Conservation (phyloP, 1,139 yeast genomes). For the Pichia sp. region DNA sequence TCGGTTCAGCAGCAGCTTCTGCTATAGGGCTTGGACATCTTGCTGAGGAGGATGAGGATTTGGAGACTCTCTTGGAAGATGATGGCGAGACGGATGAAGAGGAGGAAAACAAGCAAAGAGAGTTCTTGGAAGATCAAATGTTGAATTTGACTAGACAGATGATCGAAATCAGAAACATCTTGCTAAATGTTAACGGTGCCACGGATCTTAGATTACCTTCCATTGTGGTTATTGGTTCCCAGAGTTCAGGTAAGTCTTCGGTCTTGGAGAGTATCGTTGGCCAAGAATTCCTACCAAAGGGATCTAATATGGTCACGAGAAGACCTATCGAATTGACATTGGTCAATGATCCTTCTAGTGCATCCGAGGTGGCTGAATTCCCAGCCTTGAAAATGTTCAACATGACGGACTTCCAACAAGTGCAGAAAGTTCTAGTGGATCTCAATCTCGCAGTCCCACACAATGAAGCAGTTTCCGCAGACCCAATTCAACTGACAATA, state of each 20-base stretch:
- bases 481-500: slow-evolving; percentile 43
- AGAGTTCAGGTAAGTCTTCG: slow-evolving; percentile 93
- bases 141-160: slow-evolving; percentile 83
- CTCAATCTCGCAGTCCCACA: slow-evolving; percentile 89
- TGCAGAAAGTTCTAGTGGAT: slow-evolving; percentile 77
- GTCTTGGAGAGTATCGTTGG: slow-evolving; percentile 94
- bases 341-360: slow-evolving; percentile 75
- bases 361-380: slow-evolving; percentile 87
- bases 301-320: slow-evolving; percentile 93
- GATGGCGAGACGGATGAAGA: slow-evolving; percentile 35
- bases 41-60: slow-evolving; percentile 4
- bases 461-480: slow-evolving; percentile 21
- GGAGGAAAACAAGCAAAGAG: slow-evolving; percentile 32
- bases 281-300: slow-evolving; percentile 90
- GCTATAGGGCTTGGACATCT: slow-evolving; percentile 10
- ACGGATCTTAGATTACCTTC: slow-evolving; percentile 83
- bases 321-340: slow-evolving; percentile 72
- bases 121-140: slow-evolving; percentile 66
- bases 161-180: slow-evolving; percentile 86
- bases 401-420: slow-evolving; percentile 80
- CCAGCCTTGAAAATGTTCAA: slow-evolving; percentile 82
- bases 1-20: slow-evolving; percentile 14
- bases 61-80: slow-evolving; percentile 23
- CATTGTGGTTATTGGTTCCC: slow-evolving; percentile 95
- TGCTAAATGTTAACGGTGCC: slow-evolving; percentile 64